Percentiles rank a stretch among this genome's conserved stretches.
Evolutionary conservation across 2,329 filamentous ascomycete genomes (phyloP).

Genomic region (Ophiostoma pallidulum): DNA sequence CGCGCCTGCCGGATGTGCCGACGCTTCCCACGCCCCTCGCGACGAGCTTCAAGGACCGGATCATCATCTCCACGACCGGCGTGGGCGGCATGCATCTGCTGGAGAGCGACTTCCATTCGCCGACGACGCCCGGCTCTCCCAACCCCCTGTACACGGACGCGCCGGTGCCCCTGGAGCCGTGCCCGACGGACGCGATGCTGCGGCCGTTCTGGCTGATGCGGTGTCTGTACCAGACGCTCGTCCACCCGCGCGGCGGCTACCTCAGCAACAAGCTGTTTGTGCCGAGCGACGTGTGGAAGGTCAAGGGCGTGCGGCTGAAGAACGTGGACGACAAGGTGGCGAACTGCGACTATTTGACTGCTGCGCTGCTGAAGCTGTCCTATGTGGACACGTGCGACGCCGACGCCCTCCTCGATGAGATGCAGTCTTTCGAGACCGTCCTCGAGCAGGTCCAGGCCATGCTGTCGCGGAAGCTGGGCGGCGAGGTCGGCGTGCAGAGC

Average conservation of each 20-base stretch:
- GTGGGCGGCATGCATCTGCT: conserved; percentile 70
- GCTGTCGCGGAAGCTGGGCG: conserved; percentile 78
- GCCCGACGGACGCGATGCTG: conserved; percentile 79
- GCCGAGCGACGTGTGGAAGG: conserved; percentile 84
- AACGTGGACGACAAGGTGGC: conserved; percentile 87
- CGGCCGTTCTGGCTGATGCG: conserved; percentile 98
- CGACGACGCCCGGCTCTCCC: conserved; percentile 50
- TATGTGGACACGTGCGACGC: conserved; percentile 83
- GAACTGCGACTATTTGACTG: conserved; percentile 83
- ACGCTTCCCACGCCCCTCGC: conserved; percentile 59
- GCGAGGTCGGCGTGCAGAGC: conserved; percentile 77
- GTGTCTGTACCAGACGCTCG: conserved; percentile 83
- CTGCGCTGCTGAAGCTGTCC: conserved; percentile 73
- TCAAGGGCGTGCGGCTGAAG: conserved; percentile 88
- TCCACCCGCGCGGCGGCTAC: conserved; percentile 85
- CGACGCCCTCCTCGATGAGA: conserved; percentile 85
- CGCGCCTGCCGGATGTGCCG: conserved; percentile 47
- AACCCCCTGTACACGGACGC: conserved; percentile 53
- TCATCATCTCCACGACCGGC: conserved; percentile 42
- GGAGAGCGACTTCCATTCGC: conserved; percentile 70
- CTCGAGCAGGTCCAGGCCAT: conserved; percentile 75
- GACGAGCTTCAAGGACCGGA: conserved; percentile 48
- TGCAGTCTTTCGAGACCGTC: conserved; percentile 78
- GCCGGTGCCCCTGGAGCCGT: conserved; percentile 77
- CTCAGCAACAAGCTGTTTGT: conserved; percentile 86